Base-by-base conservation (phyloP, 192 early-diverging fungal genomes). In the Entophlyctis luteolus region DNA sequence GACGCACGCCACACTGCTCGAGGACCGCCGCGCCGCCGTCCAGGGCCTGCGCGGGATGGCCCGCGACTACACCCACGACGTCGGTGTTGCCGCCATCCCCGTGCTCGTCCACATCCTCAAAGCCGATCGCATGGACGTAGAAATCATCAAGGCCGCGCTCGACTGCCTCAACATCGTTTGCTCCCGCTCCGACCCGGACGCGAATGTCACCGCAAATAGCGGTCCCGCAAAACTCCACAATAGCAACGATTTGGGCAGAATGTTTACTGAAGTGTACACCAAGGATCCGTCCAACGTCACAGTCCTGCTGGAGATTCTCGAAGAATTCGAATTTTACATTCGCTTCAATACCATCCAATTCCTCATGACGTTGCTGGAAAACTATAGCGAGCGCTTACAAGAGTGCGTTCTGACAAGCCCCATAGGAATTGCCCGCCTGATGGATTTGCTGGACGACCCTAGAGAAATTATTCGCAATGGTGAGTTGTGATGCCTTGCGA, bases 401-500 rank as follows among this genome's bases (percentile, higher is more conserved):
- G 90, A 91, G 10, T 88, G 86, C 62, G 86, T 96, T 22, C 78
- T 99, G 71, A 91, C 89, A 0, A 86, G 84, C 46, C 95, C 96
- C 3, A 42, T 79, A 12, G 81, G 81, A 35, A 66, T 82, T 23
- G 74, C 81, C 12, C 53, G 92, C 25, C 83, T 99, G 33, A 95
- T 99, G 62, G 95, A 96, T 72, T 77, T 99, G 45, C 79, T 99
- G 56, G 91, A 95, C 46, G 94, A 97, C 66, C 84, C 84, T 49
- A 86, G 92, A 45, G 97, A 99, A 49, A 93, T 95, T 73, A 93
- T 99, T 55, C 85, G 97, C 62, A 99, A 96, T 79, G 91, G 91
- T 89, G 71, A 54, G 72, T 59, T 27, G 23, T 68, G 22, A 38
- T 53, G 16, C 55, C n/a, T 32, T 38, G 18, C 25, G 35, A 45